A percentile compares a stretch with the other conserved stretches of the same genome.
phyloP scores from a whole-genome alignment of 2,329 filamentous ascomycete species.

The Aspergillus phoenicis region DNA sequence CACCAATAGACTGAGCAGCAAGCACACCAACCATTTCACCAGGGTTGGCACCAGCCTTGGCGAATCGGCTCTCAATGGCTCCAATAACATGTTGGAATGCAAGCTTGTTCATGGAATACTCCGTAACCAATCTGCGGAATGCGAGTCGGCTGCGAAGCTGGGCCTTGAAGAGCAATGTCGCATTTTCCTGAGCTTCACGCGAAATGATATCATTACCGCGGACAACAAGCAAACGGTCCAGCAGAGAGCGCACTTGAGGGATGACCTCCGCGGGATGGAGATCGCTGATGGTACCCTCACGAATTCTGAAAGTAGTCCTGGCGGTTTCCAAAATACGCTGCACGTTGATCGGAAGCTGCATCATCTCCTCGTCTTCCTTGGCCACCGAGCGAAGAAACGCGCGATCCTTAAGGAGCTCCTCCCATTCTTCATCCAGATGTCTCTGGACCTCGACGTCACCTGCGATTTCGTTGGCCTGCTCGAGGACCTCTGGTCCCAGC shows the following conservation, averaged over 20 bases:
- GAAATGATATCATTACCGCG: constrained; percentile 83
- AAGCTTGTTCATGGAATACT: constrained; percentile 83
- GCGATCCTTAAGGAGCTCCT: constrained; percentile 74
- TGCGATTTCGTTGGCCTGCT: constrained; percentile 81
- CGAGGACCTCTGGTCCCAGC: constrained; percentile 71
- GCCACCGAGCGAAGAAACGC: constrained; percentile 71
- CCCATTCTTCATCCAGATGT: constrained; percentile 85
- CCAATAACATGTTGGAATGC: constrained; percentile 92
- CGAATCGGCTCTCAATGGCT: constrained; percentile 86
- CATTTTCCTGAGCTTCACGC: constrained; percentile 80
- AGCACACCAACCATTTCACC: constrained; percentile 99
- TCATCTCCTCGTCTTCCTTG: constrained; percentile 76
- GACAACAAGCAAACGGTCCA: constrained; percentile 80
- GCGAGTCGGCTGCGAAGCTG: constrained; percentile 85
- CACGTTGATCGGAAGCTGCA: constrained; percentile 92
- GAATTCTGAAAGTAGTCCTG: constrained; percentile 87
- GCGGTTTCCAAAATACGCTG: constrained; percentile 87
- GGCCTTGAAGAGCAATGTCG: constrained; percentile 89
- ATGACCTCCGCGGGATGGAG: constrained; percentile 86
- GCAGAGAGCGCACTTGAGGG: constrained; percentile 71
- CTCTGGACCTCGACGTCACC: constrained; percentile 87
- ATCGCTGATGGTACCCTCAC: constrained; percentile 82
- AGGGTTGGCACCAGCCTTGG: constrained; percentile 80
- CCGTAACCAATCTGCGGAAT: constrained; percentile 87
- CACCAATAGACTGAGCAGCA: constrained; percentile 96